A percentile compares a stretch with the other conserved stretches of the same genome.
Evolutionary conservation across 2,329 filamentous ascomycete species (phyloP).

Genomic region (Harringtonia aguacate): DNA sequence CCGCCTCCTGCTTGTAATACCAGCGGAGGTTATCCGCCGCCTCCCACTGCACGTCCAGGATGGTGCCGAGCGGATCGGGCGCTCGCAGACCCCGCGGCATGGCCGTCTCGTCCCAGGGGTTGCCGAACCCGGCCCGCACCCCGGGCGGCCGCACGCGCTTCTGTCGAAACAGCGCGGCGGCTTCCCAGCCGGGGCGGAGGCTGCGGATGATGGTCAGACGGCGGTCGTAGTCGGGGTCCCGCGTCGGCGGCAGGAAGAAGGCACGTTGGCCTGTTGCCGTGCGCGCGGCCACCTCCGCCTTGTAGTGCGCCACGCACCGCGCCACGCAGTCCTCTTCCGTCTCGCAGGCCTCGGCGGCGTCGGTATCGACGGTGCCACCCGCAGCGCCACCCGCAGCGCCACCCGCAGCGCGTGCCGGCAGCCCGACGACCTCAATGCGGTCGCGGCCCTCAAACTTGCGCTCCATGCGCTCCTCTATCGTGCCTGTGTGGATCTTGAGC

Average conservation of each 20-base stretch:
- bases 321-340: neutral
- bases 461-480: neutral
- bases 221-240: neutral
- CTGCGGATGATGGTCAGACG: neutral
- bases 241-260: neutral
- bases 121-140: neutral
- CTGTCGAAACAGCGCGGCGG: neutral
- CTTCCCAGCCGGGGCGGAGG: neutral
- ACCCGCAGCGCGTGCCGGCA: neutral
- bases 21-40: neutral
- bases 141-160: neutral
- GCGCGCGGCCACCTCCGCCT: neutral
- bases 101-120: neutral
- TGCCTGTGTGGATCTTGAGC: neutral
- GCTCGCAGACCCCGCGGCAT: neutral
- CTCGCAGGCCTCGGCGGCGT: neutral
- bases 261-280: neutral
- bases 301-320: neutral
- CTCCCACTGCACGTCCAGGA: neutral
- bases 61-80: conserved; percentile 1
- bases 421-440: neutral
- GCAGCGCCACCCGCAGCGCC: too few relatives aligned
- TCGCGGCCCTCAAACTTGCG: neutral
- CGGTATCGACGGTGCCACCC: neutral
- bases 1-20: neutral